Conservation (phyloP, 768 basidiomycete species). For the Cubamyces sp. region DNA sequence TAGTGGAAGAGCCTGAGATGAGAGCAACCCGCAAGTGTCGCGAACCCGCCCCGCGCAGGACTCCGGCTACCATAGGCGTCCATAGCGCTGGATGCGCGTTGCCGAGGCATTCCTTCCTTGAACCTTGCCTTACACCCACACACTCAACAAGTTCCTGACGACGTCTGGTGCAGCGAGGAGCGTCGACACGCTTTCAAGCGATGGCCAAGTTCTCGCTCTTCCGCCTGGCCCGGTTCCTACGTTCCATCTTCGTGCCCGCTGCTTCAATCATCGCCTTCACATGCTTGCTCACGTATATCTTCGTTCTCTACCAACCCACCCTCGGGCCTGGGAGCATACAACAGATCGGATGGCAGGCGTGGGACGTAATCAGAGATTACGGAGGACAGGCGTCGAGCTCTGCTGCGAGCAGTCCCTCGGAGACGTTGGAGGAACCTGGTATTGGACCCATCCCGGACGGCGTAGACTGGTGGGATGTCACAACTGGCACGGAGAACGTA, state of each 20-base stretch:
- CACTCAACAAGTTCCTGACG: too few species aligned
- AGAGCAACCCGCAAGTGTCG: too few species aligned
- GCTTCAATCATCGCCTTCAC: slow-evolving; percentile 68
- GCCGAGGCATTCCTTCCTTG: too few species aligned
- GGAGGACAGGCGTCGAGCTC: neutral
- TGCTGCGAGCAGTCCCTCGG: neutral
- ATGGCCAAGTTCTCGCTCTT: slow-evolving; percentile 35
- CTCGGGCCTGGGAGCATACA: slow-evolving; percentile 72
- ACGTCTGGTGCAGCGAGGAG: neutral
- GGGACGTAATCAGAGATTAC: slow-evolving; percentile 63
- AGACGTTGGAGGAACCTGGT: neutral
- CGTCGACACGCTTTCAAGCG: neutral
- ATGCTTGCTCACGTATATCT: slow-evolving; percentile 72
- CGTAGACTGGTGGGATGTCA: slow-evolving; percentile 76
- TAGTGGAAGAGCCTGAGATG: neutral
- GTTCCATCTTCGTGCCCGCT: slow-evolving; percentile 61
- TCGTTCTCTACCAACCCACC: slow-evolving; percentile 81
- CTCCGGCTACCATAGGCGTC: too few species aligned
- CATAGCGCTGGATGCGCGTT: too few species aligned
- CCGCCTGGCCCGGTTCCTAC: slow-evolving; percentile 52
- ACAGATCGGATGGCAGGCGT: slow-evolving; percentile 87
- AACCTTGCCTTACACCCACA: too few species aligned
- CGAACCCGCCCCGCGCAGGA: too few species aligned
- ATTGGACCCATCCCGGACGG: slow-evolving; percentile 31
- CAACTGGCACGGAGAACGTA: slow-evolving; percentile 41